Conservation (phyloP, 371 early-diverging fungal genomes). For the Rhizopus arrhizus region DNA sequence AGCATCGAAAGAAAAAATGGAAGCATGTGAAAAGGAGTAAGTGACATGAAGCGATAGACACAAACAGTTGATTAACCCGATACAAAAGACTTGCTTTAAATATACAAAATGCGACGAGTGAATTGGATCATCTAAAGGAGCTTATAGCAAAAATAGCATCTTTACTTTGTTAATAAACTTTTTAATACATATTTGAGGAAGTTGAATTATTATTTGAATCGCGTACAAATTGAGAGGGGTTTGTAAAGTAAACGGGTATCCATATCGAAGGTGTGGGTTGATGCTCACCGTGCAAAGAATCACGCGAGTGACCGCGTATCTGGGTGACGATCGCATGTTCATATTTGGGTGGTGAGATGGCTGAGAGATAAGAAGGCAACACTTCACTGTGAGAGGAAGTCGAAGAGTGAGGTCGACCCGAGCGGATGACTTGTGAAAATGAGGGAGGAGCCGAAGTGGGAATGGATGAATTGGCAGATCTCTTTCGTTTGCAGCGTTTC, state of each 20-base stretch:
- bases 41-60: too few species aligned
- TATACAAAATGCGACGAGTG: too few species aligned
- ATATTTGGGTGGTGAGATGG: conserved; percentile 49
- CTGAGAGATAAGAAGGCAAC: conserved; percentile 41
- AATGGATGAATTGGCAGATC: conserved; percentile 12
- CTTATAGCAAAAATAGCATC: not conserved
- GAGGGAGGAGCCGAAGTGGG: conserved; percentile 45
- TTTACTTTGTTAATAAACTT: not conserved
- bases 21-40: too few species aligned
- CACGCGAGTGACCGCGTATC: conserved; percentile 26
- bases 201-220: not conserved
- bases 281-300: not conserved
- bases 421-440: conserved; percentile 20
- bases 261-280: conserved; percentile 19
- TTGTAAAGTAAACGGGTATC: conserved; percentile 25
- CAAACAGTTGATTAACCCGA: too few species aligned
- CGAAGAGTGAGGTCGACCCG: not conserved
- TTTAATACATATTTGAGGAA: not conserved
- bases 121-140: not conserved
- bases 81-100: too few species aligned
- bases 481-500: not conserved
- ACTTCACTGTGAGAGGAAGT: conserved; percentile 19
- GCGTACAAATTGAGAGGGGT: not conserved
- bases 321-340: conserved; percentile 54
- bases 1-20: too few species aligned